phyloP scores from a whole-genome alignment of 1,284 basidiomycete genomes.

The Porogramme epimiltina region DNA sequence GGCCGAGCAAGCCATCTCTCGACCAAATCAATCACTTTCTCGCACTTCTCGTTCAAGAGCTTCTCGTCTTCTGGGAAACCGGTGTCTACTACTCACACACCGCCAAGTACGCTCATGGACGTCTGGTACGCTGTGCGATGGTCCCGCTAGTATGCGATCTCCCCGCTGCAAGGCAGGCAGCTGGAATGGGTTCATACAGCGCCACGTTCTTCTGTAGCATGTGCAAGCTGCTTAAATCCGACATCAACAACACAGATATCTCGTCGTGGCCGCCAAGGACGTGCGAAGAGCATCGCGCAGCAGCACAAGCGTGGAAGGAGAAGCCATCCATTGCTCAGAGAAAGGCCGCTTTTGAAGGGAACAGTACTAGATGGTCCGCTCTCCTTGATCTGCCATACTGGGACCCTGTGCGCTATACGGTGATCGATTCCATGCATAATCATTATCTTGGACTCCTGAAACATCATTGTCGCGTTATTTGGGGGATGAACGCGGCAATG shows the following conservation, averaged over 20 bases:
- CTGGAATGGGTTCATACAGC: conserved; percentile 31
- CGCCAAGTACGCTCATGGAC: conserved; percentile 26
- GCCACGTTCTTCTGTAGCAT: conserved; percentile 35
- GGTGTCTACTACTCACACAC: conserved; percentile 35
- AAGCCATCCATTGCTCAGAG: background rate
- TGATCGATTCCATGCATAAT: conserved; percentile 40
- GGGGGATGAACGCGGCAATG: conserved; percentile 27
- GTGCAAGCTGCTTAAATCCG: conserved; percentile 29
- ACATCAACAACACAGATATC: conserved; percentile 32
- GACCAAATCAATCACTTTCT: conserved; percentile 38
- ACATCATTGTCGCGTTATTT: conserved; percentile 28
- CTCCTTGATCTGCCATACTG: conserved; percentile 36
- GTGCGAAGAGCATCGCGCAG: conserved; percentile 21
- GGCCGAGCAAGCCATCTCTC: conserved; percentile 34
- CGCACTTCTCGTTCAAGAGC: conserved; percentile 35
- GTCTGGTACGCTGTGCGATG: conserved; percentile 26
- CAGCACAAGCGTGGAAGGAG: conserved; percentile 20
- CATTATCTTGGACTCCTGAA: conserved; percentile 30
- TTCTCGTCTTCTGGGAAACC: conserved; percentile 32
- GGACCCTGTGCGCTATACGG: conserved; percentile 32
- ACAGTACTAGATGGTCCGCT: conserved; percentile 27
- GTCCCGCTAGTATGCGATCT: conserved; percentile 37
- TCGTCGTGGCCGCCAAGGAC: conserved; percentile 28
- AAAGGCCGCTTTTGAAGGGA: background rate
- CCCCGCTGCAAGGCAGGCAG: conserved; percentile 35